phyloP scores from a whole-genome alignment of 371 early-diverging fungal species.

The Mortierella sp. region DNA sequence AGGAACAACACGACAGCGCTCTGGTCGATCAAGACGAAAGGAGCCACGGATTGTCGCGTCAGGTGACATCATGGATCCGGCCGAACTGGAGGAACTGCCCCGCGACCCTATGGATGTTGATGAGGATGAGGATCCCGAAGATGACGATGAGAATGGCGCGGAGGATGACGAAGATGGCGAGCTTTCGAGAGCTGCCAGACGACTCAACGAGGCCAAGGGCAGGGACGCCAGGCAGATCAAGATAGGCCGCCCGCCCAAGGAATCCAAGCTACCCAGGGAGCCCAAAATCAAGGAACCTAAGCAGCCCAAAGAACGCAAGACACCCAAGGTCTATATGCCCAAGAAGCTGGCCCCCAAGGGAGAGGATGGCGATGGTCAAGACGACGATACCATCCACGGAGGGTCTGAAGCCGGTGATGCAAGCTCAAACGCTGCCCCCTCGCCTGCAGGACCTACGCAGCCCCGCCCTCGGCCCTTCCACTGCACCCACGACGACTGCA shows the following conservation, averaged over 20 bases:
- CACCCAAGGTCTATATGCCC: conserved; percentile 15
- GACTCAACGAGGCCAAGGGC: neutral
- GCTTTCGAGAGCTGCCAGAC: neutral
- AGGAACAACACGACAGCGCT: conserved; percentile 38
- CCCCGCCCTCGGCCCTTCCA: conserved; percentile 49
- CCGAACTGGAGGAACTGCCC: conserved; percentile 29
- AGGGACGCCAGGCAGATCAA: conserved; percentile 14
- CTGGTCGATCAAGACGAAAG: conserved; percentile 44
- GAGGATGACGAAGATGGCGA: conserved; percentile 17
- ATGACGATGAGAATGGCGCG: conserved; percentile 22
- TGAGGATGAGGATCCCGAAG: conserved; percentile 24
- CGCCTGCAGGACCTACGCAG: conserved; percentile 8
- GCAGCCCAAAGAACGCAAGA: conserved; percentile 17
- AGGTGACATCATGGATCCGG: conserved; percentile 45
- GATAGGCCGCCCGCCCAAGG: neutral
- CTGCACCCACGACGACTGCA: conserved; percentile 54
- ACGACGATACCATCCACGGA: conserved; percentile 3
- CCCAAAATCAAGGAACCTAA: conserved; percentile 17
- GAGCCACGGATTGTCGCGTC: conserved; percentile 53
- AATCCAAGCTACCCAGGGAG: conserved; percentile 8
- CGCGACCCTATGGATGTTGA: conserved; percentile 33
- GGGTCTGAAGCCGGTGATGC: conserved; percentile 11
- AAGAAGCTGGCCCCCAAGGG: conserved; percentile 29
- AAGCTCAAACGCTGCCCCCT: neutral
- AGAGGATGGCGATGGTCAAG: conserved; percentile 12